Evolutionary conservation across 805 yeast genomes (phyloP).

Genomic region (Nakazawaea wickerhamii): DNA sequence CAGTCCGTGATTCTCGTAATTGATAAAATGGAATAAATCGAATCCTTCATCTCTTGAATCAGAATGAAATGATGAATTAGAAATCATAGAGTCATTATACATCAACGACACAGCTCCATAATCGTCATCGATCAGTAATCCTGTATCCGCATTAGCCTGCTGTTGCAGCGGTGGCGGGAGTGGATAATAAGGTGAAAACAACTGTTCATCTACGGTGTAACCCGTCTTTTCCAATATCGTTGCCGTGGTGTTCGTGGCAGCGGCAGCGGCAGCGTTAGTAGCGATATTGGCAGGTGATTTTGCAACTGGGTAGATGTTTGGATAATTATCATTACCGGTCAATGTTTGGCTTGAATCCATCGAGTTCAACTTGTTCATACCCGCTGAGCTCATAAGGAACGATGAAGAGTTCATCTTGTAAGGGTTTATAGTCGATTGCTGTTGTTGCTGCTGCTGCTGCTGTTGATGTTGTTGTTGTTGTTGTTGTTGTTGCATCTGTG

Average conservation of each 20-base stretch:
- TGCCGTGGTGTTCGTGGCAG: background rate
- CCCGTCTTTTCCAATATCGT: background rate
- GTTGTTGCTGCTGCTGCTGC: conserved; percentile 3
- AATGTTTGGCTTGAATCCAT: background rate
- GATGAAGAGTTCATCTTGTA: background rate
- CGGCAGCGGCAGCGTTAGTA: background rate
- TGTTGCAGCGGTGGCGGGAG: background rate
- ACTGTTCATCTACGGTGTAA: background rate
- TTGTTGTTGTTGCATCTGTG: background rate
- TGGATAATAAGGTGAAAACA: background rate
- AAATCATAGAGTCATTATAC: conserved; percentile 1
- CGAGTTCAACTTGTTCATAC: conserved; percentile 3
- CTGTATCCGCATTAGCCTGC: background rate
- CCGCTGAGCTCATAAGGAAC: background rate
- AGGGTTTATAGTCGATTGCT: background rate
- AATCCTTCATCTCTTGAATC: conserved; percentile 6
- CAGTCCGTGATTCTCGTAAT: conserved; percentile 4
- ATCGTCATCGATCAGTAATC: background rate
- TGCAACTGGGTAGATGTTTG: background rate
- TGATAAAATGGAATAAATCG: conserved; percentile 12
- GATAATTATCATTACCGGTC: background rate
- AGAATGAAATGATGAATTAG: background rate
- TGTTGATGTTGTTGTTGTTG: background rate
- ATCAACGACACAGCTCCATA: background rate
- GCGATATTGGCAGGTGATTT: background rate